Evolutionary conservation across 2,329 filamentous ascomycete species (phyloP).

Genomic region (Tolypocladium ovalisporum): DNA sequence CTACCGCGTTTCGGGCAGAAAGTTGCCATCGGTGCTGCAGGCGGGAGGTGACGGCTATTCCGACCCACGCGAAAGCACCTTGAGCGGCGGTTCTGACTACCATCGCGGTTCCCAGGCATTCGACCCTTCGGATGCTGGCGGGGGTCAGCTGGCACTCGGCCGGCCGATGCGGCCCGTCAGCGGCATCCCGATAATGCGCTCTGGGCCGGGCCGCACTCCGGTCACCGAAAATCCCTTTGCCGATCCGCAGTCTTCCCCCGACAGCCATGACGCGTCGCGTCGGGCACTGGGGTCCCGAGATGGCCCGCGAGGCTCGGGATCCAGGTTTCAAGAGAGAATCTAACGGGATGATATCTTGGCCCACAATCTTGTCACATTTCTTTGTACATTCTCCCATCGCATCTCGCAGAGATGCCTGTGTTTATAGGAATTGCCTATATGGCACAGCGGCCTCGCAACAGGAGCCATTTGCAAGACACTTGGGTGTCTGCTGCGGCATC

Average conservation of each 20-base stretch:
- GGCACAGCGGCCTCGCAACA: not conserved
- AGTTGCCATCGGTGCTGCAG: slow-evolving; percentile 51
- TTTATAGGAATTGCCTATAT: not conserved
- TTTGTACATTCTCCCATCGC: not conserved
- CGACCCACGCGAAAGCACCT: slow-evolving; percentile 31
- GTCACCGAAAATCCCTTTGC: slow-evolving; percentile 43
- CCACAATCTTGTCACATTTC: not conserved
- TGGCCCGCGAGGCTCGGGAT: slow-evolving; percentile 22
- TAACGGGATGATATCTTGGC: slow-evolving; percentile 10
- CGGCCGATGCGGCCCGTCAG: slow-evolving; percentile 50
- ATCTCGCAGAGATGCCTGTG: not conserved
- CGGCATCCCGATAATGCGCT: slow-evolving; percentile 48
- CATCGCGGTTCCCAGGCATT: slow-evolving; percentile 42
- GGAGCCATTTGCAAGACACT: not conserved
- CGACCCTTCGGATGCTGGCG: slow-evolving; percentile 19
- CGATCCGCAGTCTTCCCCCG: slow-evolving; percentile 15
- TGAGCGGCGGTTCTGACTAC: slow-evolving; percentile 40
- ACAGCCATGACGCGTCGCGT: slow-evolving; percentile 18
- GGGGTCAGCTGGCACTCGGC: slow-evolving; percentile 38
- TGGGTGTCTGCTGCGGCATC: not conserved
- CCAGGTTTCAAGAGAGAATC: slow-evolving; percentile 30
- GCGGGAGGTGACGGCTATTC: slow-evolving; percentile 53
- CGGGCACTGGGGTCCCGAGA: slow-evolving; percentile 24
- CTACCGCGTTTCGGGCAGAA: slow-evolving; percentile 53
- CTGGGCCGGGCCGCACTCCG: slow-evolving; percentile 55